Conservation (phyloP, 441 rosid species). For the Euphorbia celastroides region DNA sequence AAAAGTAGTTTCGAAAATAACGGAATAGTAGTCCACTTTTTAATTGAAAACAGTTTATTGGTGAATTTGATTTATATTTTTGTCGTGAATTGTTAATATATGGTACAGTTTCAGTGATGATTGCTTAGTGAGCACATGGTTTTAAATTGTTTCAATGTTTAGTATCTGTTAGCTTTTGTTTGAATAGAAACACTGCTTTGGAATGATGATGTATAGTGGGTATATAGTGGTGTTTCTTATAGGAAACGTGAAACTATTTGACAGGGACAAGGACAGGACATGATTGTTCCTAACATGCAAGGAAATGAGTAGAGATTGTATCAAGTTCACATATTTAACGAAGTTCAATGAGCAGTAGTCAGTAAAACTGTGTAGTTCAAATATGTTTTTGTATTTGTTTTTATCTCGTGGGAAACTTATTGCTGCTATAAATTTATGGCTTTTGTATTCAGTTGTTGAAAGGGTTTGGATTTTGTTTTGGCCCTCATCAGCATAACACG, state of each 20-base stretch:
- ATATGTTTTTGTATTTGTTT: conserved; percentile 17
- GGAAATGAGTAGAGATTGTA: conserved; percentile 38
- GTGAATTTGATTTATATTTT: too few relatives aligned
- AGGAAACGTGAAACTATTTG: conserved; percentile 16
- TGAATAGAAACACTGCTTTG: too few relatives aligned
- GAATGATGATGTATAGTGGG: neutral
- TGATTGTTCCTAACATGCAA: conserved; percentile 43
- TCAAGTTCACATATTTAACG: conserved; percentile 14
- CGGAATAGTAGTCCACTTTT: too few relatives aligned
- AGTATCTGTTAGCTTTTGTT: too few relatives aligned
- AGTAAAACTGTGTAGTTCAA: conserved; percentile 23
- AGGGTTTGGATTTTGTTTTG: conserved; percentile 9
- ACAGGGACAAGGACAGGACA: conserved; percentile 49
- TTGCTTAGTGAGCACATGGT: too few relatives aligned
- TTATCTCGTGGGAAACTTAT: conserved; percentile 17
- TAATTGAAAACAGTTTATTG: too few relatives aligned
- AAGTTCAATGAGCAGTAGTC: conserved; percentile 17
- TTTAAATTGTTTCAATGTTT: too few relatives aligned
- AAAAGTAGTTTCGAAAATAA: too few relatives aligned
- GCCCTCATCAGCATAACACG: conserved; percentile 14
- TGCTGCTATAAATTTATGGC: conserved; percentile 15
- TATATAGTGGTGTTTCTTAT: neutral
- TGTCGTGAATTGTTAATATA: too few relatives aligned
- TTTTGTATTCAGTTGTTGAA: conserved; percentile 1
- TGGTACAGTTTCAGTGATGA: too few relatives aligned